Evolutionary conservation across 768 basidiomycete genomes (phyloP).

Genomic region (Filobasidium floriforme): DNA sequence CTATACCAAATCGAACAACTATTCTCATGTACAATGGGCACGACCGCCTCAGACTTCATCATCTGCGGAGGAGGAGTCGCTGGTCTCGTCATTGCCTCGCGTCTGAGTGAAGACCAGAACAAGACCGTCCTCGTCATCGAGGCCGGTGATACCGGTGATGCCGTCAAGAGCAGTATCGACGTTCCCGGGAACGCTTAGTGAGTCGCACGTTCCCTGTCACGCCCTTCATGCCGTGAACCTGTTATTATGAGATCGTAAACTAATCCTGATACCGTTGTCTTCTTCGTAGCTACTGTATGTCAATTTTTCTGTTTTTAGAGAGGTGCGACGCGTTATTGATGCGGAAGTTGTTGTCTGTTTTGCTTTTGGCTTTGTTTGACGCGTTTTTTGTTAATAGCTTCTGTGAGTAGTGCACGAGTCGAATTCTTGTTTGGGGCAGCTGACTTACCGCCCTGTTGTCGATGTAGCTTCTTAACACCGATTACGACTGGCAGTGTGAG

Average conservation of each 20-base stretch:
- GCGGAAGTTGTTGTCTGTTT: no score
- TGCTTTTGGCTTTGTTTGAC: neutral
- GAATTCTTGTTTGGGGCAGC: no score
- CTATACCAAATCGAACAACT: no score
- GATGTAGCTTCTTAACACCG: slow-evolving; percentile 45
- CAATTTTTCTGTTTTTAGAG: no score
- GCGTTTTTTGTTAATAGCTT: neutral
- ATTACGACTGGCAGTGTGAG: slow-evolving; percentile 54
- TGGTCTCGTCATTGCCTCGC: slow-evolving; percentile 50
- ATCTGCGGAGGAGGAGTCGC: slow-evolving; percentile 52
- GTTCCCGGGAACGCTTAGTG: slow-evolving; percentile 36
- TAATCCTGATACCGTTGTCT: neutral
- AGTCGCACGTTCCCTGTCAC: slow-evolving; percentile 4
- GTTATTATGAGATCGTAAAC: neutral
- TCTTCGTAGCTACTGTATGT: slow-evolving; percentile 3
- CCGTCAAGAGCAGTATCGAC: slow-evolving; percentile 38
- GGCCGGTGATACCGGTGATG: slow-evolving; percentile 42
- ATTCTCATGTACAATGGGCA: no score
- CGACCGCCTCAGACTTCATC: slow-evolving; percentile 50
- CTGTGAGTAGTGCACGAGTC: neutral
- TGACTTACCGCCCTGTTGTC: no score
- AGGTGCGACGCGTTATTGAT: neutral
- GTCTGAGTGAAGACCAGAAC: slow-evolving; percentile 50
- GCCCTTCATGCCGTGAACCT: no score
- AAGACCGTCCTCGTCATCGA: slow-evolving; percentile 49